Percentiles rank a stretch among this genome's conserved stretches.
Conservation (phyloP, 2,329 filamentous ascomycete species). For the Botrytis galanthina region DNA sequence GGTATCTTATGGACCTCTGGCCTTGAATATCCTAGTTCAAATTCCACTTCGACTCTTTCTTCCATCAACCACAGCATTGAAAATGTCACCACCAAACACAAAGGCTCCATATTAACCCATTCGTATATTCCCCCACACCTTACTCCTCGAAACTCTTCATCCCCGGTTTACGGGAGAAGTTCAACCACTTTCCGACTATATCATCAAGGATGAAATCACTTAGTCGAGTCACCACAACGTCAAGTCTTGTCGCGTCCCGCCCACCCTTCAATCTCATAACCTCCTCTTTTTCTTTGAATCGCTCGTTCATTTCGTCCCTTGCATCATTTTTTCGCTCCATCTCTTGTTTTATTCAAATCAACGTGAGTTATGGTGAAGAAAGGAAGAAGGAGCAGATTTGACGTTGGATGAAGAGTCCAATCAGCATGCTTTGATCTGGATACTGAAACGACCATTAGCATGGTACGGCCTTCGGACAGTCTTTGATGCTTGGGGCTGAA, state of each 20-base stretch:
- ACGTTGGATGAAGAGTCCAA: background rate
- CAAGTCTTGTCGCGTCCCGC: background rate
- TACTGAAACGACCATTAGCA: background rate
- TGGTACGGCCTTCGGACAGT: background rate
- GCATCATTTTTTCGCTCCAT: background rate
- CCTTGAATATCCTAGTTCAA: background rate
- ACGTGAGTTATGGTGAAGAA: background rate
- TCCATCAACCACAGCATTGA: background rate
- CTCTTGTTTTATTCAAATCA: background rate
- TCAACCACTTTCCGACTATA: background rate
- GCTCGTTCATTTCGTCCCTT: background rate
- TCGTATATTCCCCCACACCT: background rate
- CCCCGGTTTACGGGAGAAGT: background rate
- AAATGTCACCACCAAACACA: background rate
- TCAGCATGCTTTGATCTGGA: background rate
- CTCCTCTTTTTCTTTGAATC: constrained; percentile 2
- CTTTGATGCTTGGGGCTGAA: background rate
- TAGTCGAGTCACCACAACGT: background rate
- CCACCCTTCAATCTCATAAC: constrained; percentile 1
- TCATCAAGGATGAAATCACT: background rate
- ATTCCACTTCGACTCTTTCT: background rate
- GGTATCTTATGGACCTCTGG: background rate
- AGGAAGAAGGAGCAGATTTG: background rate
- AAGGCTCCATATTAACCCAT: background rate
- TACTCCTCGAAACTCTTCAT: background rate